These are phyloP conservation scores for Aquilaria malaccensis DNA, from an alignment of 345 rosid genomes.

Conservation along the genomic window DNA sequence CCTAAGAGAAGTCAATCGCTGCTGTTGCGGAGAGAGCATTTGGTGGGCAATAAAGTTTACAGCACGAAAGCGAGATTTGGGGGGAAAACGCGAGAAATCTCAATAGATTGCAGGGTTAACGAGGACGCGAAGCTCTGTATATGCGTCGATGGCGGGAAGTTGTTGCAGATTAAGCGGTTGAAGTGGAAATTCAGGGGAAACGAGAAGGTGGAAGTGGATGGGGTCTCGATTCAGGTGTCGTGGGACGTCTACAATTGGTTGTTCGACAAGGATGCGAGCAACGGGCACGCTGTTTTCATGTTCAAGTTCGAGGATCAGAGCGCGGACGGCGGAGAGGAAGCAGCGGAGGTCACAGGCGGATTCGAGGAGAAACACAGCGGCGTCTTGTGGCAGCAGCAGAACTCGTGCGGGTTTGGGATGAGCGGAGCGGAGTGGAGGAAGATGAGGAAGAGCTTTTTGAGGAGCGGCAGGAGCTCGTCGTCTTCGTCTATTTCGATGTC, in stretches of 20 bases:
- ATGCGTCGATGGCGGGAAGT: conserved; percentile 47
- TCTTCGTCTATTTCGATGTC: conserved; percentile 82
- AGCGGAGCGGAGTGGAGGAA: conserved; percentile 67
- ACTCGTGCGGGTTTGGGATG: conserved; percentile 37
- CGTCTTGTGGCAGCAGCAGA: conserved; percentile 32
- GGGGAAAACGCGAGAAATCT: conserved; percentile 55
- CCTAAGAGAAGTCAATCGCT: conserved; percentile 36
- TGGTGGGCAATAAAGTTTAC: conserved; percentile 61
- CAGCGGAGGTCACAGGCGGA: not conserved
- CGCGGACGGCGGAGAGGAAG: conserved; percentile 15
- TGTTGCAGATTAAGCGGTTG: conserved; percentile 60
- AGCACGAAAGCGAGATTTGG: conserved; percentile 66
- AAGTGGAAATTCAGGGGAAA: conserved; percentile 96
- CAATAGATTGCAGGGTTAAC: conserved; percentile 54
- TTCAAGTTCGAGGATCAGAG: conserved; percentile 62
- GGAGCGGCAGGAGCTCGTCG: conserved; percentile 61
- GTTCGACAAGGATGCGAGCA: conserved; percentile 34
- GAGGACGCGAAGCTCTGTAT: conserved; percentile 60
- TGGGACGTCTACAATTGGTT: conserved; percentile 98
- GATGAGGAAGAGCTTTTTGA: conserved; percentile 67
- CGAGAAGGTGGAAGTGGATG: conserved; percentile 72
- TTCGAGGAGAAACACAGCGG: conserved; percentile 14
- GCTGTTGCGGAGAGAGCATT: conserved; percentile 72
- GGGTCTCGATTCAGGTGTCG: conserved; percentile 62
- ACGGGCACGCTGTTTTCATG: conserved; percentile 72